These are phyloP conservation scores for Fusarium sarcochroum DNA, from an alignment of 2,329 filamentous ascomycete genomes.

Conservation along the genomic window DNA sequence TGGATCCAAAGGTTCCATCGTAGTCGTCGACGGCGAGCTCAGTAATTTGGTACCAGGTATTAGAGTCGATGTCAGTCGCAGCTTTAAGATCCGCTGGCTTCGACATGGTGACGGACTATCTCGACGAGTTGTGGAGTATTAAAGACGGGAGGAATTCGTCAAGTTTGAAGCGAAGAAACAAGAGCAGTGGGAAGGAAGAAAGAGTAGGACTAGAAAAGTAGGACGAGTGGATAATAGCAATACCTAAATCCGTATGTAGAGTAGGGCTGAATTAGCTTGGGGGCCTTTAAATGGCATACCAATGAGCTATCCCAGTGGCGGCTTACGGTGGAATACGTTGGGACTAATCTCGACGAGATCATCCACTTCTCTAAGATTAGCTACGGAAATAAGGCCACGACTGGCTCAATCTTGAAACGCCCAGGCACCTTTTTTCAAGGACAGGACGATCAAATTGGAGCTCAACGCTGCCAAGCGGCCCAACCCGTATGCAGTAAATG, in stretches of 20 bases:
- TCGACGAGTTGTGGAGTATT: not conserved
- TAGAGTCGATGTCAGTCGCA: slow-evolving; percentile 51
- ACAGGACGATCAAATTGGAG: not conserved
- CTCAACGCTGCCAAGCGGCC: not conserved
- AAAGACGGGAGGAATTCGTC: not conserved
- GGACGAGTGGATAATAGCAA: not conserved
- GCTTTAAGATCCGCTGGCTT: slow-evolving; percentile 8
- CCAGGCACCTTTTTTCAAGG: not conserved
- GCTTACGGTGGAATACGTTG: slow-evolving; percentile 2
- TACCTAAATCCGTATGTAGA: not conserved
- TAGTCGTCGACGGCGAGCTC: slow-evolving; percentile 54
- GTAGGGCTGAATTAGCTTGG: slow-evolving; percentile 19
- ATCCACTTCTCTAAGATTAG: not conserved
- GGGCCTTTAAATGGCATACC: not conserved
- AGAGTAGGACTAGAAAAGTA: not conserved
- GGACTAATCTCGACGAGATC: not conserved
- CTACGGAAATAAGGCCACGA: not conserved
- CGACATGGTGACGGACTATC: slow-evolving; percentile 11
- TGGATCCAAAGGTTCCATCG: slow-evolving; percentile 37
- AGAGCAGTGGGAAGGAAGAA: not conserved
- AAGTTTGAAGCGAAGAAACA: not conserved
- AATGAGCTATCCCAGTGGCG: not conserved
- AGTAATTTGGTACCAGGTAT: slow-evolving; percentile 55
- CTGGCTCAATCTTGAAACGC: not conserved
- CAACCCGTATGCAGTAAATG: not conserved